Conservation (phyloP, 2,329 filamentous ascomycete genomes). For the Aplosporella prunicola region DNA sequence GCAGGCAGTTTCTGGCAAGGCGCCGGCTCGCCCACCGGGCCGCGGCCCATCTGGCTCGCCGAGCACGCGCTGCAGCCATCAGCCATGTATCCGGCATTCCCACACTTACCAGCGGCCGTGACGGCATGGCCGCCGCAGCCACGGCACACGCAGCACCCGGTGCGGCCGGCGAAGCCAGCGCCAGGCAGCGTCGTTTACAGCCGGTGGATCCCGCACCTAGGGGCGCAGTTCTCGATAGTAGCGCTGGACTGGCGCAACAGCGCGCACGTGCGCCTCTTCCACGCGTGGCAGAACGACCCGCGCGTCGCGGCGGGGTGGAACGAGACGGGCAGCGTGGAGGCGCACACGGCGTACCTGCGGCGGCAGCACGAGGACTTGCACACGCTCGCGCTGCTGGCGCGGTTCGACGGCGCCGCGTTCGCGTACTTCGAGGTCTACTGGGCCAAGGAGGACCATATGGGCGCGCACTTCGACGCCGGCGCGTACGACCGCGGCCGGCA, state of each 20-base stretch:
- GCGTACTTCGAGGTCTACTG: conserved; percentile 77
- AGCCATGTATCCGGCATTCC: conserved; percentile 38
- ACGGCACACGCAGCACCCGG: too few relatives aligned
- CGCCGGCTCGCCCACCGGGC: conserved; percentile 33
- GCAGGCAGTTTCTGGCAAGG: conserved; percentile 40
- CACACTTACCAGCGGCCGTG: too few relatives aligned
- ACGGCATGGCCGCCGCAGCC: too few relatives aligned
- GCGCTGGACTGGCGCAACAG: conserved; percentile 56
- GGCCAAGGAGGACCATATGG: conserved; percentile 57
- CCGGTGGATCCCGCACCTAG: conserved; percentile 65
- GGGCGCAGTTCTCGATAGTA: conserved; percentile 67
- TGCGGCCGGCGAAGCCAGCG: conserved; percentile 60
- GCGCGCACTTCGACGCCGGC: conserved; percentile 47
- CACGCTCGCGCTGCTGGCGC: conserved; percentile 58
- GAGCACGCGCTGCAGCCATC: conserved; percentile 36
- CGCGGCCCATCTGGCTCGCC: conserved; percentile 32
- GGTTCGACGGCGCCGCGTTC: conserved; percentile 61
- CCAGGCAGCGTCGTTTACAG: conserved; percentile 66
- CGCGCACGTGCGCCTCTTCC: conserved; percentile 60
- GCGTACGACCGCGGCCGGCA: conserved; percentile 53
- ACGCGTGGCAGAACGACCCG: conserved; percentile 75
- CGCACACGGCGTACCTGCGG: conserved; percentile 63
- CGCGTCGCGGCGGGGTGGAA: conserved; percentile 74
- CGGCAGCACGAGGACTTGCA: conserved; percentile 62
- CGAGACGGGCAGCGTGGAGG: conserved; percentile 62